Evolutionary conservation across 1,284 basidiomycete species (phyloP).

Genomic region (Rhodotorula sp.): DNA sequence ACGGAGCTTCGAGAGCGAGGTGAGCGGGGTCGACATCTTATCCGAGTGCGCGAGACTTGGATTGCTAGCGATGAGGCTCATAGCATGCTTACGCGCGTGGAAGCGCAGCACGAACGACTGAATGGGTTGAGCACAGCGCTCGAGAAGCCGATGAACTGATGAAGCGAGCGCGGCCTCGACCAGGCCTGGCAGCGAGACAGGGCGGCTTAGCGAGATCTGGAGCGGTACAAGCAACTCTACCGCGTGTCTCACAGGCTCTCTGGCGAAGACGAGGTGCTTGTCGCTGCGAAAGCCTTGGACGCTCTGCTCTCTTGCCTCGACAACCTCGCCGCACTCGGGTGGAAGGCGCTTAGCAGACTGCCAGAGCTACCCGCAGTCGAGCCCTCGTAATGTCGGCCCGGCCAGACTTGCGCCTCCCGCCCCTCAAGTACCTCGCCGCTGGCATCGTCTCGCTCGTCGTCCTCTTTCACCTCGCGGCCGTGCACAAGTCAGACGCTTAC

Average conservation of each 20-base stretch:
- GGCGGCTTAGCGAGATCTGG: not conserved
- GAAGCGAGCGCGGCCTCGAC: not conserved
- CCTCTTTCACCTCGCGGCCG: constrained; percentile 11
- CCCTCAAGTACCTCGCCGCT: not conserved
- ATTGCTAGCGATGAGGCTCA: too few species aligned
- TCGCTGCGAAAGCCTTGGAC: not conserved
- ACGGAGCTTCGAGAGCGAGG: too few species aligned
- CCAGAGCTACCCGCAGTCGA: too few species aligned
- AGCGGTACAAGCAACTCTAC: too few species aligned
- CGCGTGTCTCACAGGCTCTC: too few species aligned
- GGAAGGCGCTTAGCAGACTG: not conserved
- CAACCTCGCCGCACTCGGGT: too few species aligned
- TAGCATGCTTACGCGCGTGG: too few species aligned
- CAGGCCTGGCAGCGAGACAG: not conserved
- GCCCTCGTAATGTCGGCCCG: not conserved
- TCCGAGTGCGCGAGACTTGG: too few species aligned
- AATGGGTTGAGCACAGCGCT: too few species aligned
- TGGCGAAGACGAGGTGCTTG: not conserved
- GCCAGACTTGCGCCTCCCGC: constrained; percentile 3
- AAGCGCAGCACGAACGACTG: not conserved
- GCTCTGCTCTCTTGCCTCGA: not conserved
- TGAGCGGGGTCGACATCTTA: too few species aligned
- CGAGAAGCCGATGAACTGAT: not conserved
- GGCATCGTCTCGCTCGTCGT: constrained; percentile 2
- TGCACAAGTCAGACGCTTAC: constrained; percentile 12